Conservation (phyloP, 352 stramenopile genomes). For the Thraustochytrium striatum region DNA sequence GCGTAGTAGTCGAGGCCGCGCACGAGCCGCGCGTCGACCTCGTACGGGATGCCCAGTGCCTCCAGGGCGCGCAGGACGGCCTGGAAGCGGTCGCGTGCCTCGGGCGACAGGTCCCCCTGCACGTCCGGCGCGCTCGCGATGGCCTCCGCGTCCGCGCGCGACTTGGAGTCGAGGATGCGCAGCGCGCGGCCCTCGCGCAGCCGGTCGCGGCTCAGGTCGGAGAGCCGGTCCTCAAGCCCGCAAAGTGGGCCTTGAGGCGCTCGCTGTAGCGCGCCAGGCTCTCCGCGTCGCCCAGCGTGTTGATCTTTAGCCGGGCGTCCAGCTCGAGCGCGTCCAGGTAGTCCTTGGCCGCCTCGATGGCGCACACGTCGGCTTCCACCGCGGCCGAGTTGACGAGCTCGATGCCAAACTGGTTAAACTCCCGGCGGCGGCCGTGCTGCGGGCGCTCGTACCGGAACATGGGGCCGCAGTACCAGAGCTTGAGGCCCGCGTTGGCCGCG, state of each 20-base stretch:
- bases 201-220: not conserved
- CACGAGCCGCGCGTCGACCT: conserved; percentile 34
- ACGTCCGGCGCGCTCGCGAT: conserved; percentile 3
- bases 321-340: conserved; percentile 36
- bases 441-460: conserved; percentile 49
- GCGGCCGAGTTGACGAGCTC: conserved; percentile 2
- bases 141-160: conserved; percentile 1
- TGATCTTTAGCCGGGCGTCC: conserved; percentile 21
- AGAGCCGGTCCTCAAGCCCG: not conserved
- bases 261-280: not conserved
- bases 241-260: conserved; percentile 5
- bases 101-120: not conserved
- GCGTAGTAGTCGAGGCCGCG: conserved; percentile 47
- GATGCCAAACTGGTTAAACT: conserved; percentile 44
- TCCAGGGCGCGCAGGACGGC: not conserved
- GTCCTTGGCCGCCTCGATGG: conserved; percentile 1
- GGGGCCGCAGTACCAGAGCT: conserved; percentile 36
- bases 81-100: not conserved
- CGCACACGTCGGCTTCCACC: conserved; percentile 2
- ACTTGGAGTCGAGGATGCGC: conserved; percentile 45
- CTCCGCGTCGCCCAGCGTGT: conserved; percentile 41
- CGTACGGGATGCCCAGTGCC: not conserved
- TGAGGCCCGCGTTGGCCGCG: not conserved
- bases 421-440: conserved; percentile 33
- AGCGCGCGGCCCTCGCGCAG: not conserved